These are phyloP conservation scores for Acacia pycnantha DNA, from an alignment of 331 rosid species.

Conservation along the genomic window DNA sequence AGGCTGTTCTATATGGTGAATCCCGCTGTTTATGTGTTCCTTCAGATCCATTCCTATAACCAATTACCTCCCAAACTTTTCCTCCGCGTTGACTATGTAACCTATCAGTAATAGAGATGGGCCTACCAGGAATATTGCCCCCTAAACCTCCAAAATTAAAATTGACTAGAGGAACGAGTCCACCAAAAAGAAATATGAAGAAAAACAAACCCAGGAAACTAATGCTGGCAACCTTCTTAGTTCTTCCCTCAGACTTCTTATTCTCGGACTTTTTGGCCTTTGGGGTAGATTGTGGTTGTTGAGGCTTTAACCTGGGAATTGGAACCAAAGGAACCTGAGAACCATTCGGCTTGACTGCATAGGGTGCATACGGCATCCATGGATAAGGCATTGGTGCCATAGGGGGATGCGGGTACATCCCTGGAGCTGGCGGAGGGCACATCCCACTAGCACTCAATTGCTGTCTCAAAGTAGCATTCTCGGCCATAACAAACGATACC, in stretches of 20 bases:
- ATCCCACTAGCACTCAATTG: conserved; percentile 49
- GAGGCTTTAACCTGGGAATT: conserved; percentile 61
- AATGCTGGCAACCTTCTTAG: conserved; percentile 95
- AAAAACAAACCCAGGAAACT: conserved; percentile 85
- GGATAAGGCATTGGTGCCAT: conserved; percentile 69
- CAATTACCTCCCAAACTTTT: conserved; percentile 53
- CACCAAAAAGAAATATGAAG: conserved; percentile 80
- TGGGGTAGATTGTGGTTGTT: conserved; percentile 37
- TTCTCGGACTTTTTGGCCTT: conserved; percentile 45
- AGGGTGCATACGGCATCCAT: conserved; percentile 59
- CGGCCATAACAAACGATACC: conserved; percentile 68
- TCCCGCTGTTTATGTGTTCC: conserved; percentile 37
- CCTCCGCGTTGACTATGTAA: conserved; percentile 46
- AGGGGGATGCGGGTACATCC: conserved; percentile 59
- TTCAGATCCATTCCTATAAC: conserved; percentile 50
- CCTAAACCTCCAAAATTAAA: conserved; percentile 54
- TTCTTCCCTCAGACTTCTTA: conserved; percentile 62
- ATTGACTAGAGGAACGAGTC: conserved; percentile 68
- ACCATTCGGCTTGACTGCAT: conserved; percentile 59
- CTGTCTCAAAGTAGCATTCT: conserved; percentile 63
- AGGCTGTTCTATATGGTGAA: conserved; percentile 34
- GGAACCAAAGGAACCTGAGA: conserved; percentile 70
- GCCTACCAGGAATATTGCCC: conserved; percentile 44
- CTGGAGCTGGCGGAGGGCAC: conserved; percentile 46
- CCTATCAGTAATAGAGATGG: conserved; percentile 31